Evolutionary conservation across 73 alveolate genomes (phyloP), one percentile per base, ranked within the genome.

Genomic region (Paramecium sexaurelia): DNA sequence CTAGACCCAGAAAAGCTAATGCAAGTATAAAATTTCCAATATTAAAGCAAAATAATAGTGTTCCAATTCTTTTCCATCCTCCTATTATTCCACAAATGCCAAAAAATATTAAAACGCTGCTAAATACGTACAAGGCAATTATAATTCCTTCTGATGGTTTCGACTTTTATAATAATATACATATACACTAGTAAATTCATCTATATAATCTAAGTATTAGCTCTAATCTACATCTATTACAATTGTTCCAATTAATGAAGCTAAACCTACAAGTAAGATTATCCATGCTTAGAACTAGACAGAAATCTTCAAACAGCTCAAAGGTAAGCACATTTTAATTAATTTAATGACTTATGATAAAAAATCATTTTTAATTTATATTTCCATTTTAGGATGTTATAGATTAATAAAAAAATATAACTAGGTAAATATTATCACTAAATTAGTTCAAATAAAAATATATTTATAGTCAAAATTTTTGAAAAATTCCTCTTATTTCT

Each of bases 301-400:
- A 32, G 43, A 71, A 36, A 33, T 33, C 43, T 71, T 71, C 17
- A 71, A 71, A 3, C 51, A 71, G 1, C 86, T 39, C 8, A 71
- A 22, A 71, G 86, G 86, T 20, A 71, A 36, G 86, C 86, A 71
- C 86, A 71, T 71, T 37, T 32, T 66, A 66, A 66, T 3, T 51
- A 51, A 51, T 51, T 51, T 51, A 51, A 51, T 51, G 67, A n/a
- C n/a, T n/a, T n/a, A 51, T 6, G 13, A 51, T 51, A 26, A 43
- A 43, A n/a, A n/a, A 51, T 51, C 67, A 51, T 51, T 51, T 51
- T 51, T 15, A 51, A 51, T 51, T 51, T 51, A 51, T 51, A 51
- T 51, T 51, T 51, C 33, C 67, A 51, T 51, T 51, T 51, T 51
- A 4, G 6, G 41, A 4, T 4, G 2, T 35, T 35, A 35, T 35